Evolutionary conservation across 768 basidiomycete species (phyloP), one percentile per base, ranked within the genome.

Genomic region (Xerocomus spinulosus): DNA sequence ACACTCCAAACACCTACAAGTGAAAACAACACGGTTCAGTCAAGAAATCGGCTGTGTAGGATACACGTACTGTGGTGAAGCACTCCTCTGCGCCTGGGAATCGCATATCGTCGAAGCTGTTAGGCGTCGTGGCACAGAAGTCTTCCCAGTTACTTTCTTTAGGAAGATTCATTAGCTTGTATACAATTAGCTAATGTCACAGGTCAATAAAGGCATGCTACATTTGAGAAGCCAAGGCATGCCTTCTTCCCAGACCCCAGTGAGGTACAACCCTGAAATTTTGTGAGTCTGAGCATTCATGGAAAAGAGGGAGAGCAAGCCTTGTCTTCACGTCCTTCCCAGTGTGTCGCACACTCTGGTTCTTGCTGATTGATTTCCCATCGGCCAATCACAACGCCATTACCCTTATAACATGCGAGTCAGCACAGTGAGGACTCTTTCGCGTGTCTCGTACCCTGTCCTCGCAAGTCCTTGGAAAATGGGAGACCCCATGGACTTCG

Each of bases 71-170:
- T 1, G 51, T 15, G 32, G 42, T 46, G 36, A 56, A 52, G 33
- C 57, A 63, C 9, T 52, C 44, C 3, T 57, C 45, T 0, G 56
- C 52, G 29, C 63, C 48, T 0, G 38, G 36, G 17, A 68, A 70
- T n/a, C 61, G 44, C 49, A 53, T 38, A 0, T 54, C 26, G 13
- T 48, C 32, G 37, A 69, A 64, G n/a, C 21, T n/a, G 12, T 46
- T 43, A 2, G 68, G 68, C 0, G 68, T 70, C 2, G 69, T 67
- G 2, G 66, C 64, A 42, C 68, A 69, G 46, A 70, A 68, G 13
- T 63, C 58, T 13, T 37, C 49, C 68, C 67, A 70, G n/a, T 68
- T 54, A 17, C 52, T 48, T 6, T 54, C 49, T 7, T 41, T 6
- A 0, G 58, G 66, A 12, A 70, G 44, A 30, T 65, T 57, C 41